Percentiles rank a stretch among this genome's conserved stretches.
Conservation (phyloP, 352 stramenopile species). For the Phytophthora citricola region DNA sequence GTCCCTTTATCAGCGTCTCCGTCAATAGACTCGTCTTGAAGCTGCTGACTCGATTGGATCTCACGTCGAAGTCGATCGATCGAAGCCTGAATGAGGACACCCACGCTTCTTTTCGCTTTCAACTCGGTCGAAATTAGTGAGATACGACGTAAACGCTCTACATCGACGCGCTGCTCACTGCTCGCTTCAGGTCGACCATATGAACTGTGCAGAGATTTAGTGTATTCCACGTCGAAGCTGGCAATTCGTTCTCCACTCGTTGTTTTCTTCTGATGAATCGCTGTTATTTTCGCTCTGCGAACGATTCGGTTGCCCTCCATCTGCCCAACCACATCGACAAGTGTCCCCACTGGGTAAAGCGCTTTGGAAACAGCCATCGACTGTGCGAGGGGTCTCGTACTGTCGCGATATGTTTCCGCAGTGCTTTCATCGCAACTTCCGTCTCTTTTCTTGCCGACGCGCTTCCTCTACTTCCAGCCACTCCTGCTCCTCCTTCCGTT, state of each 20-base stretch:
- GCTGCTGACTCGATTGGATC: slow-evolving; percentile 12
- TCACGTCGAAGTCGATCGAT: slow-evolving; percentile 43
- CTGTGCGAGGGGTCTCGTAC: slow-evolving; percentile 15
- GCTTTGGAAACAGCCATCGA: slow-evolving; percentile 41
- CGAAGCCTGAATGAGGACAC: slow-evolving; percentile 35
- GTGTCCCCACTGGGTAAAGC: slow-evolving; percentile 49
- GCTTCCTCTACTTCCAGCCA: slow-evolving; percentile 26
- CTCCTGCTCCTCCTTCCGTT: slow-evolving; percentile 25
- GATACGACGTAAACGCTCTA: slow-evolving; percentile 19
- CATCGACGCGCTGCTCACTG: slow-evolving; percentile 19
- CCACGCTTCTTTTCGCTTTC: slow-evolving; percentile 26
- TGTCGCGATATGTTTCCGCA: slow-evolving; percentile 22
- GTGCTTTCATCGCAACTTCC: slow-evolving; percentile 30
- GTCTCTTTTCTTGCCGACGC: slow-evolving; percentile 22
- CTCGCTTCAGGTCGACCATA: slow-evolving; percentile 21
- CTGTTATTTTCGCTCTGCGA: slow-evolving; percentile 39
- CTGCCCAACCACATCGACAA: slow-evolving; percentile 42
- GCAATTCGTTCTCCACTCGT: slow-evolving; percentile 21
- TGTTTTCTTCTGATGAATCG: slow-evolving; percentile 33
- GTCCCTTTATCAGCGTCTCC: background rate
- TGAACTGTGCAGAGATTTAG: slow-evolving; percentile 25
- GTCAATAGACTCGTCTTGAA: background rate
- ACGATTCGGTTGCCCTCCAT: slow-evolving; percentile 28
- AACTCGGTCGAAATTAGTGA: slow-evolving; percentile 13
- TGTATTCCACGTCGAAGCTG: slow-evolving; percentile 61